A percentile compares a stretch with the other conserved stretches of the same genome.
phyloP scores from a whole-genome alignment of 2,329 filamentous ascomycete species.

The Aspergillus niger region DNA sequence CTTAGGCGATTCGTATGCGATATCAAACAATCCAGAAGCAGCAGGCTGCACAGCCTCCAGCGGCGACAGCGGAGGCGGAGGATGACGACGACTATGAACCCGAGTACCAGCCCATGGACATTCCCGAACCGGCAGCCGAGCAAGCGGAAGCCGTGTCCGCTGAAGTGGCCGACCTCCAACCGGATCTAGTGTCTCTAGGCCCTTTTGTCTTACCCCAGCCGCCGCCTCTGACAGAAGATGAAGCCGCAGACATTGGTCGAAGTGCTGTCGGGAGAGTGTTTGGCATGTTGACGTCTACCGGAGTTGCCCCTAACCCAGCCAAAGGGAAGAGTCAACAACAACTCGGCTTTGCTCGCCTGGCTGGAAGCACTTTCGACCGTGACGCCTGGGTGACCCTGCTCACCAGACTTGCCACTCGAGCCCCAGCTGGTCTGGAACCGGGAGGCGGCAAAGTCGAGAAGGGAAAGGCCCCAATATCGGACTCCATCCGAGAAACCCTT shows the following conservation, averaged over 20 bases:
- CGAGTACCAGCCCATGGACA: slow-evolving; percentile 73
- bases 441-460: slow-evolving; percentile 38
- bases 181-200: slow-evolving; percentile 62
- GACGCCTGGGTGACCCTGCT: slow-evolving; percentile 92
- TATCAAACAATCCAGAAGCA: slow-evolving; percentile 41
- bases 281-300: slow-evolving; percentile 71
- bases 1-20: slow-evolving; percentile 42
- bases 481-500: slow-evolving; percentile 75
- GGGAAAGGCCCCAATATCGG: slow-evolving; percentile 47
- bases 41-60: slow-evolving; percentile 36
- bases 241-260: slow-evolving; percentile 73
- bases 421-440: slow-evolving; percentile 68
- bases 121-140: slow-evolving; percentile 26
- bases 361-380: slow-evolving; percentile 78
- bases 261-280: slow-evolving; percentile 77
- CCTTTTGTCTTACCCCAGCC: slow-evolving; percentile 80
- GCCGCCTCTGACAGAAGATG: slow-evolving; percentile 68
- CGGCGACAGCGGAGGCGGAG: slow-evolving; percentile 27
- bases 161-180: slow-evolving; percentile 70
- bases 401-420: slow-evolving; percentile 79
- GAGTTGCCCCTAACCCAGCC: slow-evolving; percentile 63
- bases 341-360: slow-evolving; percentile 77
- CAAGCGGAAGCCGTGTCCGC: slow-evolving; percentile 72
- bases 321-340: slow-evolving; percentile 54
- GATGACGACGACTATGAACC: slow-evolving; percentile 93